phyloP scores from a whole-genome alignment of 2,329 filamentous ascomycete species.

The Pseudopyricularia cyperi region DNA sequence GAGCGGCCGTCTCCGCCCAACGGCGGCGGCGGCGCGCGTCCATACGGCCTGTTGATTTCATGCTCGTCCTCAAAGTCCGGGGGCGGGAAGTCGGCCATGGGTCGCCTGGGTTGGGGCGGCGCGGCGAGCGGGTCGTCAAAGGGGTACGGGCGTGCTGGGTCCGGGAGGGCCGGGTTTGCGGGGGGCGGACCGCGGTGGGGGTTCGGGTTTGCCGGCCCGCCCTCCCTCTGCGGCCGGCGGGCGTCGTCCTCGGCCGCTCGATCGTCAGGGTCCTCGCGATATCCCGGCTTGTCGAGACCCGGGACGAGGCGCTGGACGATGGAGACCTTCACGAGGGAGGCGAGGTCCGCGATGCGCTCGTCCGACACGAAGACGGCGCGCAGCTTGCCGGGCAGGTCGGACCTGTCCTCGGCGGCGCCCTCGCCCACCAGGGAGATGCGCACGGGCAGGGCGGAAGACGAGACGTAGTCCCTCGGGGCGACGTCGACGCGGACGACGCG shows the following conservation, averaged over 20 bases:
- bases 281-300: slow-evolving; percentile 59
- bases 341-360: slow-evolving; percentile 53
- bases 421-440: slow-evolving; percentile 29
- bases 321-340: slow-evolving; percentile 58
- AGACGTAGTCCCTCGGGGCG: slow-evolving; percentile 61
- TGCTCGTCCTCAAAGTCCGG: slow-evolving; percentile 91
- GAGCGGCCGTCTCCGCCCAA: slow-evolving; percentile 27
- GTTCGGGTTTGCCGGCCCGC: slow-evolving; percentile 19
- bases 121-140: slow-evolving; percentile 48
- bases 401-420: slow-evolving; percentile 32
- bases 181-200: slow-evolving; percentile 17
- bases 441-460: slow-evolving; percentile 40
- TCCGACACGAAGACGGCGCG: slow-evolving; percentile 61
- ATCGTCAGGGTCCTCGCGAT: slow-evolving; percentile 44
- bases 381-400: slow-evolving; percentile 32
- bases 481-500: slow-evolving; percentile 69
- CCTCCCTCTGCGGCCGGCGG: slow-evolving; percentile 22
- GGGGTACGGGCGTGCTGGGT: slow-evolving; percentile 54
- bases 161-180: slow-evolving; percentile 37
- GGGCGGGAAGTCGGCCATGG: slow-evolving; percentile 64
- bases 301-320: slow-evolving; percentile 79
- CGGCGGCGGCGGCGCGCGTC: slow-evolving; percentile 13
- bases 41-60: slow-evolving; percentile 59
- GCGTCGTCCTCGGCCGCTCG: slow-evolving; percentile 25
- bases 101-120: slow-evolving; percentile 39